Evolutionary conservation across 768 basidiomycete genomes (phyloP).

Genomic region (Leccinellum albellum): DNA sequence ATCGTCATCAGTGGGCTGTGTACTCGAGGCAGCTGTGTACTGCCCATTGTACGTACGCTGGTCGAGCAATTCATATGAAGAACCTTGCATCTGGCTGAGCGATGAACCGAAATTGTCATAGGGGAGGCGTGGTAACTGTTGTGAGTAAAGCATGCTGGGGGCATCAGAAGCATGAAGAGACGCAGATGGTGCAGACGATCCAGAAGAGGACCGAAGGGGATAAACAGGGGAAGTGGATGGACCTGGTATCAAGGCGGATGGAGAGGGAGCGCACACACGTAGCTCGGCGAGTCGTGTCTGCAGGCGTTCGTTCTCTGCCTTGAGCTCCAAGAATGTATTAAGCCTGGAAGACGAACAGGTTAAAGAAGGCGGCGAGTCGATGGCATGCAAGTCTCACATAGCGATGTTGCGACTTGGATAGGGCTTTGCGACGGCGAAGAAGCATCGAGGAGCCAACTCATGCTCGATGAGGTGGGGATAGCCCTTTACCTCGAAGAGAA

Average conservation of each 20-base stretch:
- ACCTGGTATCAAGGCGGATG: constrained; percentile 12
- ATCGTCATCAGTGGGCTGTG: constrained; percentile 36
- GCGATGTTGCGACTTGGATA: constrained; percentile 72
- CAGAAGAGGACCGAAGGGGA: constrained; percentile 23
- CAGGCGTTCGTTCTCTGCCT: constrained; percentile 81
- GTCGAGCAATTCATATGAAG: constrained; percentile 20
- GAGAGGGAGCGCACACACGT: constrained; percentile 24
- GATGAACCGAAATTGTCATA: constrained; percentile 16
- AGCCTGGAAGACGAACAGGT: constrained; percentile 42
- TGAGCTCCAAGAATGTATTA: constrained; percentile 75
- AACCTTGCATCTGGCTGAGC: constrained; percentile 8
- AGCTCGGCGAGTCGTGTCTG: constrained; percentile 55
- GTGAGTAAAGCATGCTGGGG: constrained; percentile 15
- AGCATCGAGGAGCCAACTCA: constrained; percentile 47
- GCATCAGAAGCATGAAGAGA: constrained; percentile 10
- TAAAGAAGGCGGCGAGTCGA: not conserved
- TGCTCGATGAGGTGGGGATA: constrained; percentile 48
- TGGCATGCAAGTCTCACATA: constrained; percentile 42
- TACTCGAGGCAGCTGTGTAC: constrained; percentile 9
- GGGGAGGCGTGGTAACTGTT: constrained; percentile 7
- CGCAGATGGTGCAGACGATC: constrained; percentile 20
- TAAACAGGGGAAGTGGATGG: constrained; percentile 24
- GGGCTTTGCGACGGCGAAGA: constrained; percentile 73
- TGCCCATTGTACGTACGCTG: constrained; percentile 15
- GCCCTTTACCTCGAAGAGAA: constrained; percentile 71